Conservation (phyloP, 2,329 filamentous ascomycete genomes). For the Hypoxylon sp. region DNA sequence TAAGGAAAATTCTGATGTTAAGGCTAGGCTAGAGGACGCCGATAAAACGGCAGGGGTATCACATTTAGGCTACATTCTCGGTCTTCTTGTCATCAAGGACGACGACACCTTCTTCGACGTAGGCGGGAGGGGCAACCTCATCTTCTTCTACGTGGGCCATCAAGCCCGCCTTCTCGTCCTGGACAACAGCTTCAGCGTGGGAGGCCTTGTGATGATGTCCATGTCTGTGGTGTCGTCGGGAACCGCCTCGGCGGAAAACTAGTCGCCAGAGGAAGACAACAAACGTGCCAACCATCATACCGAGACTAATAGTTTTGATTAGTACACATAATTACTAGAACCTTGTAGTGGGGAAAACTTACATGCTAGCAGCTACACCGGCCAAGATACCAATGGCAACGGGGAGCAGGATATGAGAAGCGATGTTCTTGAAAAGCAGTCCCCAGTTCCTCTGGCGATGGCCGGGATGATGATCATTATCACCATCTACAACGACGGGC, state of each 20-base stretch:
- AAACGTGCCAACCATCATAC: constrained; percentile 75
- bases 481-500: constrained; percentile 45
- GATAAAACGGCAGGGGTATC: constrained; percentile 34
- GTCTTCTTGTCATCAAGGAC: constrained; percentile 50
- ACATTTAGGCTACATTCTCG: constrained; percentile 49
- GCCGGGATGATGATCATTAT: constrained; percentile 45
- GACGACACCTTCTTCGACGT: constrained; percentile 48
- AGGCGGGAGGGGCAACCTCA: constrained; percentile 51
- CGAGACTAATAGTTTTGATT: constrained; percentile 62
- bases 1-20: constrained; percentile 11
- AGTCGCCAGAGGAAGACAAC: constrained; percentile 72
- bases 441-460: constrained; percentile 58
- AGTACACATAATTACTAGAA: constrained; percentile 42
- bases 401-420: constrained; percentile 75
- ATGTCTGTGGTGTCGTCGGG: constrained; percentile 54
- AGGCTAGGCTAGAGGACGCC: neutral
- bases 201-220: constrained; percentile 56
- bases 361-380: constrained; percentile 77
- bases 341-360: constrained; percentile 52
- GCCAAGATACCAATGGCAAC: constrained; percentile 77
- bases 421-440: constrained; percentile 68
- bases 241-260: constrained; percentile 64
- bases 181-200: constrained; percentile 56
- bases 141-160: constrained; percentile 59
- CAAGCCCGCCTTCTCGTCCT: constrained; percentile 67